A percentile compares a stretch with the other conserved stretches of the same genome.
phyloP scores from a whole-genome alignment of 1,284 basidiomycete species.

The Coniferiporia weirii region DNA sequence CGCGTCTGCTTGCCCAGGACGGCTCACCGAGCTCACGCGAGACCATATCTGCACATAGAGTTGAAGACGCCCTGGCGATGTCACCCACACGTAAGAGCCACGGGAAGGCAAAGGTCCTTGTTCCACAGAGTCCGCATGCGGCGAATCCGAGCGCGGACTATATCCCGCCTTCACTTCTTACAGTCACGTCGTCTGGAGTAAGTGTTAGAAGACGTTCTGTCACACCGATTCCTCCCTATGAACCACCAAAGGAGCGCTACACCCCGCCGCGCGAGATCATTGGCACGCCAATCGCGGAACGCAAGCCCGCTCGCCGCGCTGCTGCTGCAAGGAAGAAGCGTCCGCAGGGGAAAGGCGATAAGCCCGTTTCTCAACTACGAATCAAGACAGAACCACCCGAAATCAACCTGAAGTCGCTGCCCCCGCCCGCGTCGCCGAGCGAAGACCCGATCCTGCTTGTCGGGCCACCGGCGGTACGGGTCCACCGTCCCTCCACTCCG shows the following conservation, averaged over 20 bases:
- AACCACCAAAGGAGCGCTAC: constrained; percentile 59
- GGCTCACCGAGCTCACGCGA: too few species aligned
- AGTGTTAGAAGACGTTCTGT: constrained; percentile 27
- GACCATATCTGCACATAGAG: neutral
- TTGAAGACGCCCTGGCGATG: constrained; percentile 15
- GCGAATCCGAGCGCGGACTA: constrained; percentile 48
- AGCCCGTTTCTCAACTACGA: constrained; percentile 26
- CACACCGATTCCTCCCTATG: constrained; percentile 56
- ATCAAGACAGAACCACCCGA: constrained; percentile 61
- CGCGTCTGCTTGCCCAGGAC: too few species aligned
- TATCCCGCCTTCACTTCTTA: constrained; percentile 30
- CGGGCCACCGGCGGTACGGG: constrained; percentile 29
- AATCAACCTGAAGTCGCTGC: constrained; percentile 50
- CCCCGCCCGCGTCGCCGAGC: constrained; percentile 64
- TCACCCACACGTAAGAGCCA: constrained; percentile 26
- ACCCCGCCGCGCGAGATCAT: constrained; percentile 62
- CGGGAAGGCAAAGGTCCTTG: constrained; percentile 26
- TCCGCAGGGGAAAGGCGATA: constrained; percentile 23
- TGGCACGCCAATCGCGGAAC: constrained; percentile 33
- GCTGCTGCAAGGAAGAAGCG: constrained; percentile 25
- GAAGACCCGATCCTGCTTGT: constrained; percentile 67
- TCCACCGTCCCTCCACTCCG: constrained; percentile 15
- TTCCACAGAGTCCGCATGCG: constrained; percentile 41
- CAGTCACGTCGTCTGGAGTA: constrained; percentile 22
- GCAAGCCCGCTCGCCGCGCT: constrained; percentile 26